Percentiles rank a stretch among this genome's conserved stretches.
Evolutionary conservation across 176 grass and related monocot species (phyloP).

Genomic region (Tillandsia leiboldiana): DNA sequence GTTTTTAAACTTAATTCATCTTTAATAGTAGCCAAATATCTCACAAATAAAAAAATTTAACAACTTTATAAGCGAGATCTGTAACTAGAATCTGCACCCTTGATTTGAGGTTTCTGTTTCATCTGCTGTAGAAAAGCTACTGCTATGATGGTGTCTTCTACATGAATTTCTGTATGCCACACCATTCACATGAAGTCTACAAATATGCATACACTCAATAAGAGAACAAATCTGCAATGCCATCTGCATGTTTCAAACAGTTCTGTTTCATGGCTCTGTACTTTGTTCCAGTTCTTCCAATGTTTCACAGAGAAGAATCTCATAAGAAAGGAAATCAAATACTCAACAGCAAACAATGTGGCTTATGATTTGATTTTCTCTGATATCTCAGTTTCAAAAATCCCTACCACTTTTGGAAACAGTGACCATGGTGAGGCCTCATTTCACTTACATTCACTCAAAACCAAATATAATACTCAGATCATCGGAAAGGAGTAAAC

Average conservation of each 20-base stretch:
- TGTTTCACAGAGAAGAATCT: neutral
- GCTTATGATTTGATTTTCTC: conserved; percentile 24
- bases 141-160: no score
- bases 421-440: neutral
- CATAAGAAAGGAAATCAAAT: conserved; percentile 5
- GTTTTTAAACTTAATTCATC: no score
- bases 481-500: neutral
- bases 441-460: neutral
- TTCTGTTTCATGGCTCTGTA: neutral
- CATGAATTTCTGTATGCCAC: neutral
- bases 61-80: no score
- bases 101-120: no score
- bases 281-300: neutral
- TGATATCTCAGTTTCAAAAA: conserved; percentile 19
- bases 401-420: neutral
- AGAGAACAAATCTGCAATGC: conserved; percentile 1
- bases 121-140: no score
- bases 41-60: no score
- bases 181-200: neutral
- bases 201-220: neutral
- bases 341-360: neutral
- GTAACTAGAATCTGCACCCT: no score
- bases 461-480: no score
- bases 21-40: no score
- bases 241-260: conserved; percentile 12